These are phyloP conservation scores for Auricularia heimuer DNA, from an alignment of 768 basidiomycete genomes.

Conservation along the genomic window DNA sequence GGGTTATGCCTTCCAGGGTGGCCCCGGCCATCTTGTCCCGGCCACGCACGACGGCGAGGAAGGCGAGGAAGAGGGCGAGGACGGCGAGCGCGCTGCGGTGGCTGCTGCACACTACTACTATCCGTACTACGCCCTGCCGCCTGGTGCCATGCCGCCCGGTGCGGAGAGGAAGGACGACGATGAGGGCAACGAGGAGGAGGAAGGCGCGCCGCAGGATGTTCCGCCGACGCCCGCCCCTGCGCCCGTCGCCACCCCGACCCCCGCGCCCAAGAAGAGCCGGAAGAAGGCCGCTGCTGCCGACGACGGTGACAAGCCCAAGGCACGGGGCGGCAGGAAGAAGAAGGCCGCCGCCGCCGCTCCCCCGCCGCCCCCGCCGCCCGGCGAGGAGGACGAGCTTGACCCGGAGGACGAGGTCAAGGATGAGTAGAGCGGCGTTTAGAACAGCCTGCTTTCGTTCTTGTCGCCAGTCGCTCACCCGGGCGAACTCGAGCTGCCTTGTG, in stretches of 20 bases:
- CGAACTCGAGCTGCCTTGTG: neutral
- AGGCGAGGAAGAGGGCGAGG: neutral
- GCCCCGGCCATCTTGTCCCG: constrained; percentile 1
- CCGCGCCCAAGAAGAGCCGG: neutral
- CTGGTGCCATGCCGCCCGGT: neutral
- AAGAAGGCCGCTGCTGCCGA: neutral
- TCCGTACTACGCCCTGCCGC: neutral
- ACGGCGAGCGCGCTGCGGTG: neutral
- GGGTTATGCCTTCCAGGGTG: neutral
- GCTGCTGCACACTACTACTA: constrained; percentile 1
- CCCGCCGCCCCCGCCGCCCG: neutral
- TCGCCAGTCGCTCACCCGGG: neutral
- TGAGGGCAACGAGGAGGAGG: neutral
- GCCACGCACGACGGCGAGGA: constrained; percentile 1
- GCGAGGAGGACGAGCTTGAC: constrained; percentile 2
- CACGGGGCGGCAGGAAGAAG: neutral
- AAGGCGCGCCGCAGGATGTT: neutral
- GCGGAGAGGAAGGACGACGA: neutral
- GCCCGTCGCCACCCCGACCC: neutral
- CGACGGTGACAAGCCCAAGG: neutral
- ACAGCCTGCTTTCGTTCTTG: neutral
- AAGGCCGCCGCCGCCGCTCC: neutral
- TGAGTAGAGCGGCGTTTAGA: neutral
- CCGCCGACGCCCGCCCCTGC: neutral
- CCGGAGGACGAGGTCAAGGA: constrained; percentile 1